These are phyloP conservation scores for Chalciporus sphaerocephalus DNA, from an alignment of 768 basidiomycete genomes.

Conservation along the genomic window DNA sequence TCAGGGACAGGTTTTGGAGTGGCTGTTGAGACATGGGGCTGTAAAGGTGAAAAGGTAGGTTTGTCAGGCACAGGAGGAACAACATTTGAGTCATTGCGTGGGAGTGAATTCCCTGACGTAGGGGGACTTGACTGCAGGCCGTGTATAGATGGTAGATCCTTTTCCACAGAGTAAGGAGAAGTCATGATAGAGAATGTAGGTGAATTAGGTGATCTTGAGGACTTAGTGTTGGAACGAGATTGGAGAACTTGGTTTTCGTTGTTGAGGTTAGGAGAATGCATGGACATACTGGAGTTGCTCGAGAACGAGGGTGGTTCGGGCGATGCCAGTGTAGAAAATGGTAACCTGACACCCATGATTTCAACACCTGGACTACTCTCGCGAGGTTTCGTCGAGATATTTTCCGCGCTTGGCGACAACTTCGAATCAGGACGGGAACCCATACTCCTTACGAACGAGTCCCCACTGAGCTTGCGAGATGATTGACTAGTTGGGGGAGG, in stretches of 20 bases:
- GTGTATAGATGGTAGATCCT: slow-evolving; percentile 33
- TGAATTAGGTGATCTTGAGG: slow-evolving; percentile 22
- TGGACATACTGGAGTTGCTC: slow-evolving; percentile 25
- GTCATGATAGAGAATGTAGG: slow-evolving; percentile 32
- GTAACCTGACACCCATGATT: slow-evolving; percentile 29
- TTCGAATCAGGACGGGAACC: slow-evolving; percentile 40
- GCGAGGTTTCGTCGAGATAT: slow-evolving; percentile 13
- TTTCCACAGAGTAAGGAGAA: slow-evolving; percentile 35
- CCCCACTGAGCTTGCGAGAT: slow-evolving; percentile 32
- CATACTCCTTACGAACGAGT: slow-evolving; percentile 29
- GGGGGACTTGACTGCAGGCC: slow-evolving; percentile 23
- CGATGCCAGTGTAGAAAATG: slow-evolving; percentile 28
- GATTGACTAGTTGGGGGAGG: slow-evolving; percentile 24
- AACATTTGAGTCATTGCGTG: slow-evolving; percentile 8
- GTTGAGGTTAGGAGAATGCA: slow-evolving; percentile 16
- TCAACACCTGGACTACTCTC: slow-evolving; percentile 19
- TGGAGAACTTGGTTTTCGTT: slow-evolving; percentile 14
- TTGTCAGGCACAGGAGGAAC: slow-evolving; percentile 31
- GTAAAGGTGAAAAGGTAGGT: slow-evolving; percentile 12
- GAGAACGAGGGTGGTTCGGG: slow-evolving; percentile 33
- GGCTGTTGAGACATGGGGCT: slow-evolving; percentile 23
- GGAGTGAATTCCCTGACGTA: slow-evolving; percentile 9
- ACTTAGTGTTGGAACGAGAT: slow-evolving; percentile 11
- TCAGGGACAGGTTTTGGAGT: slow-evolving; percentile 24
- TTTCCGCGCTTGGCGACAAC: slow-evolving; percentile 29